phyloP scores from a whole-genome alignment of 306 rosid genomes.

The Trifolium repens region DNA sequence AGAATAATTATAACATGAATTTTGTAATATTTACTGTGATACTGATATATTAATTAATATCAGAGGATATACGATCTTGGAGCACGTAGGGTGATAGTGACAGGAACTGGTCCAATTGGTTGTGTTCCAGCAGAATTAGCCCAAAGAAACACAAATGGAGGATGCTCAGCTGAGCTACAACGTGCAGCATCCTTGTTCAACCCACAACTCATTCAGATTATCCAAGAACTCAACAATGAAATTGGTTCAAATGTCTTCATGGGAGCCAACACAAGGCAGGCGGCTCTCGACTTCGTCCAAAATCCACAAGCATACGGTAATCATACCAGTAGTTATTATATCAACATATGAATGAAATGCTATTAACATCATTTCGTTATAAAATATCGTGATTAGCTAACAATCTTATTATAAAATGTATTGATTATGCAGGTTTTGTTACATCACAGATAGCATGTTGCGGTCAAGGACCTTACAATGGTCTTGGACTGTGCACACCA shows the following conservation, averaged over 20 bases:
- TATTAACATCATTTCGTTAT: no score
- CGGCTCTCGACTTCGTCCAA: constrained; percentile 49
- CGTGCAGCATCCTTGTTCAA: constrained; percentile 64
- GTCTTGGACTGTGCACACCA: constrained; percentile 66
- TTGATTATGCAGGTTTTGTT: constrained; percentile 59
- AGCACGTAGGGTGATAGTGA: constrained; percentile 75
- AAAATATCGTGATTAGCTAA: not conserved
- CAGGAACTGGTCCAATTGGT: constrained; percentile 88
- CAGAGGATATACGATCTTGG: constrained; percentile 66
- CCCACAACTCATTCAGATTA: constrained; percentile 64
- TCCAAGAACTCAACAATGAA: constrained; percentile 51
- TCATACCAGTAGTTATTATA: no score
- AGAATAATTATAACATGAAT: constrained; percentile 4
- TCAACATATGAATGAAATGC: no score
- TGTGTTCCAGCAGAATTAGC: constrained; percentile 94
- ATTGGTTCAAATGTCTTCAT: constrained; percentile 63
- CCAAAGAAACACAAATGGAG: constrained; percentile 51
- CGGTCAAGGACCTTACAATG: constrained; percentile 87
- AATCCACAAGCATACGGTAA: constrained; percentile 65
- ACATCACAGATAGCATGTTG: constrained; percentile 80
- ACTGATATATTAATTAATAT: not conserved
- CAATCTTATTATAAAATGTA: not conserved
- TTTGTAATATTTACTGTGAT: not conserved
- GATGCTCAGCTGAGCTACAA: constrained; percentile 63
- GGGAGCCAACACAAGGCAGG: constrained; percentile 58